Percentiles rank a stretch among this genome's conserved stretches.
Conservation (phyloP, 2,329 filamentous ascomycete species). For the Claviceps cyperi region DNA sequence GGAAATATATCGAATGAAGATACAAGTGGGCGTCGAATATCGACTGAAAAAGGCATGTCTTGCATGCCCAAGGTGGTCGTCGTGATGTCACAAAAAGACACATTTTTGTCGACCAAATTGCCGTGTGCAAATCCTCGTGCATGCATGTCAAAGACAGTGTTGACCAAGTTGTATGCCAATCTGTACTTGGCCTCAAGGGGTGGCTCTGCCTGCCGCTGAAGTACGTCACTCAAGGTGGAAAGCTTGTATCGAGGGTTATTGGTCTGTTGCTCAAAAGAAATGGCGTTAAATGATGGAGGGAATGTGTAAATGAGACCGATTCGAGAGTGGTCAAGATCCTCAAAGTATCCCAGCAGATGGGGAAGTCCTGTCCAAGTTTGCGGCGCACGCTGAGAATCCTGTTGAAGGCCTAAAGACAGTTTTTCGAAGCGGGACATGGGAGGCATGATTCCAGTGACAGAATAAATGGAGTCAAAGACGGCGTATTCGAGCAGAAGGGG, state of each 20-base stretch:
- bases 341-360: constrained; percentile 54
- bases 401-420: constrained; percentile 42
- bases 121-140: constrained; percentile 55
- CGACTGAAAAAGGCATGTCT: constrained; percentile 29
- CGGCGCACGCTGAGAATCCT: constrained; percentile 34
- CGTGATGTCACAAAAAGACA: constrained; percentile 46
- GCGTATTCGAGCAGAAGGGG: constrained; percentile 60
- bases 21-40: constrained; percentile 54
- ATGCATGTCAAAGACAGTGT: constrained; percentile 61
- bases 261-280: constrained; percentile 36
- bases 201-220: constrained; percentile 41
- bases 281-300: constrained; percentile 47
- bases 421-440: constrained; percentile 52
- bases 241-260: constrained; percentile 36
- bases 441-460: constrained; percentile 47
- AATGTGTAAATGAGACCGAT: constrained; percentile 65
- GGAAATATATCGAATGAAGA: constrained; percentile 62
- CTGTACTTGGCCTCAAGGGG: constrained; percentile 63
- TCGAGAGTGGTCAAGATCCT: constrained; percentile 54
- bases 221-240: constrained; percentile 39
- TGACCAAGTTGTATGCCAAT: constrained; percentile 56
- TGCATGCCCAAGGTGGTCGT: constrained; percentile 23
- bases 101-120: constrained; percentile 50
- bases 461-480: constrained; percentile 46
- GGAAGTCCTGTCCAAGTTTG: constrained; percentile 48